Percentiles rank a stretch among this genome's conserved stretches.
Conservation (phyloP, 805 yeast genomes). For the Candida orba region DNA sequence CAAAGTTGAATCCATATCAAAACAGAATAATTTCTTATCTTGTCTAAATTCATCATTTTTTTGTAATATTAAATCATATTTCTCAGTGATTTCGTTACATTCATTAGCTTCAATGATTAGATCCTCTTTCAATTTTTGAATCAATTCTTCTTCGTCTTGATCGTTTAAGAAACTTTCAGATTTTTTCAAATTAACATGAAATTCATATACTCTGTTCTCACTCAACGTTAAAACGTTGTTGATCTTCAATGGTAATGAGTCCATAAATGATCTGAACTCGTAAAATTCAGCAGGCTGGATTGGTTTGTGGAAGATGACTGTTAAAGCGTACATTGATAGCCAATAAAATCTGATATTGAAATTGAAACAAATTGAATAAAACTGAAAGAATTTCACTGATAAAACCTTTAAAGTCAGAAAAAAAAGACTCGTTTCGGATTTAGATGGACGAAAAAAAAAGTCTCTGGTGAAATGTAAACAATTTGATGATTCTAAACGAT, state of each 20-base stretch:
- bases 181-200: slow-evolving; percentile 13
- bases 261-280: slow-evolving; percentile 22
- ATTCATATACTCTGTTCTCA: slow-evolving; percentile 34
- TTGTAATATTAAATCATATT: slow-evolving; percentile 40
- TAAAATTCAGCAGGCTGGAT: slow-evolving; percentile 16
- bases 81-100: neutral
- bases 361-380: too few relatives aligned
- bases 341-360: too few relatives aligned
- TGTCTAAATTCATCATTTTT: slow-evolving; percentile 27
- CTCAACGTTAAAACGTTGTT: slow-evolving; percentile 25
- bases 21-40: slow-evolving; percentile 57
- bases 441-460: too few relatives aligned
- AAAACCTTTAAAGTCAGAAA: too few relatives aligned
- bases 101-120: slow-evolving; percentile 1
- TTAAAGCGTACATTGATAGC: slow-evolving; percentile 19
- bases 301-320: slow-evolving; percentile 22
- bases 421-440: too few relatives aligned
- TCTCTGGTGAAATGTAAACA: too few relatives aligned
- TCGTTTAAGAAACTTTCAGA: slow-evolving; percentile 15
- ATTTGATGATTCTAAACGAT: too few relatives aligned
- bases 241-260: slow-evolving; percentile 26
- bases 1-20: slow-evolving; percentile 97
- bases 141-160: slow-evolving; percentile 8
- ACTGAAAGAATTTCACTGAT: too few relatives aligned
- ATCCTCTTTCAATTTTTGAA: slow-evolving; percentile 3